These are phyloP conservation scores for Trametes polyzona DNA, from an alignment of 1,284 basidiomycete species.

Conservation along the genomic window DNA sequence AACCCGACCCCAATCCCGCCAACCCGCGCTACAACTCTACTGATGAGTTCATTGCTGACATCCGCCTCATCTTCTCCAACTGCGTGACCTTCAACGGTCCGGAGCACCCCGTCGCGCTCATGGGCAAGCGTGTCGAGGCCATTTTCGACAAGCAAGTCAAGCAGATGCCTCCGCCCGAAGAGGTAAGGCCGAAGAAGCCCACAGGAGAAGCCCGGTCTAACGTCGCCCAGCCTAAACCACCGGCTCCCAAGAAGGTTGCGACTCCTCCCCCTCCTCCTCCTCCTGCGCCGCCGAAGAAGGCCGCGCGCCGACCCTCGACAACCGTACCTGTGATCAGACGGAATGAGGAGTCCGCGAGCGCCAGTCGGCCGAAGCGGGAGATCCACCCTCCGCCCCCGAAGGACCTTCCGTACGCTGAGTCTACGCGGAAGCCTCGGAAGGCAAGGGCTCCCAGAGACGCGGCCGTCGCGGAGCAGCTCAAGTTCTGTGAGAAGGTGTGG, in stretches of 20 bases:
- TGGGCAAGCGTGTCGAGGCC: slow-evolving; percentile 83
- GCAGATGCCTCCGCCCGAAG: slow-evolving; percentile 76
- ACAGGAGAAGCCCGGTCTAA: slow-evolving; percentile 27
- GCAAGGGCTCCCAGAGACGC: slow-evolving; percentile 66
- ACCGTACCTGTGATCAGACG: slow-evolving; percentile 82
- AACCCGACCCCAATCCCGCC: slow-evolving; percentile 66
- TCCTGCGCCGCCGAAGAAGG: slow-evolving; percentile 50
- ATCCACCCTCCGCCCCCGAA: slow-evolving; percentile 95
- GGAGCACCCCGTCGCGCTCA: slow-evolving; percentile 79
- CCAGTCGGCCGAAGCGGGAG: slow-evolving; percentile 92
- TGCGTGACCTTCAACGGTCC: slow-evolving; percentile 92
- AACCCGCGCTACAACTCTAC: slow-evolving; percentile 77
- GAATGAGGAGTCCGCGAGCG: slow-evolving; percentile 57
- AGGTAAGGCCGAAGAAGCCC: slow-evolving; percentile 55
- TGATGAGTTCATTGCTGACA: slow-evolving; percentile 82
- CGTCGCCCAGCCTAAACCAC: slow-evolving; percentile 48
- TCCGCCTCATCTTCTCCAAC: slow-evolving; percentile 89
- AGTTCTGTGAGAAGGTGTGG: slow-evolving; percentile 80
- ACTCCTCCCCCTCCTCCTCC: slow-evolving; percentile 47
- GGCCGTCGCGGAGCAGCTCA: slow-evolving; percentile 83
- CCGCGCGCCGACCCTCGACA: slow-evolving; percentile 68
- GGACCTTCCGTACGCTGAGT: slow-evolving; percentile 85
- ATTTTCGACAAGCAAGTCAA: slow-evolving; percentile 90
- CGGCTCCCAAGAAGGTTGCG: slow-evolving; percentile 54
- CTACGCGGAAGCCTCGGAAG: slow-evolving; percentile 70